A percentile compares a stretch with the other conserved stretches of the same genome.
phyloP scores from a whole-genome alignment of 345 rosid genomes.

The Acer campestre region DNA sequence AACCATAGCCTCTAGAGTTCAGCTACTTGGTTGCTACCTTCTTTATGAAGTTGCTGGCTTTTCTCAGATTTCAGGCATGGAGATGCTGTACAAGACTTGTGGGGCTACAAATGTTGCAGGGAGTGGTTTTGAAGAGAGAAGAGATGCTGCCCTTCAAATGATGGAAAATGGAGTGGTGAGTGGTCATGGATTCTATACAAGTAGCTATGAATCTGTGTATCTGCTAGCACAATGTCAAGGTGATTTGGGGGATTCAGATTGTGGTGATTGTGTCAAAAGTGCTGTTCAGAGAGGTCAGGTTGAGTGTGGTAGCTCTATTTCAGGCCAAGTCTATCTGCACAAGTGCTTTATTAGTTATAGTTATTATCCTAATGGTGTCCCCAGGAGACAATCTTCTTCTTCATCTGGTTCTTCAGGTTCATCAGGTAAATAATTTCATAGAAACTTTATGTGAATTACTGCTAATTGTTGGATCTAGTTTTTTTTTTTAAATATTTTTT shows the following conservation, averaged over 20 bases:
- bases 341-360: slow-evolving; percentile 85
- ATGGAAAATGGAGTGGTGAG: slow-evolving; percentile 71
- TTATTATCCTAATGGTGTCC: slow-evolving; percentile 86
- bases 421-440: slow-evolving; percentile 40
- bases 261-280: slow-evolving; percentile 72
- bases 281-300: slow-evolving; percentile 89
- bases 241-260: slow-evolving; percentile 91
- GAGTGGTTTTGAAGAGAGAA: slow-evolving; percentile 79
- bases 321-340: slow-evolving; percentile 85
- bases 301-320: slow-evolving; percentile 83
- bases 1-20: slow-evolving; percentile 78
- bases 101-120: slow-evolving; percentile 66
- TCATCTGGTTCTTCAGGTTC: slow-evolving; percentile 44
- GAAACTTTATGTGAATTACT: not conserved
- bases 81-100: slow-evolving; percentile 84
- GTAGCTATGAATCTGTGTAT: slow-evolving; percentile 67
- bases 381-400: slow-evolving; percentile 52
- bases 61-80: slow-evolving; percentile 86
- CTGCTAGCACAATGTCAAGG: slow-evolving; percentile 95
- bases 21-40: slow-evolving; percentile 87
- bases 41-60: slow-evolving; percentile 84
- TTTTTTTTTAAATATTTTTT: not conserved
- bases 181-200: slow-evolving; percentile 72
- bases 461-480: slow-evolving; percentile 2
- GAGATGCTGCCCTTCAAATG: slow-evolving; percentile 75